Conservation (phyloP, 768 basidiomycete genomes). For the Suillus occidentalis region DNA sequence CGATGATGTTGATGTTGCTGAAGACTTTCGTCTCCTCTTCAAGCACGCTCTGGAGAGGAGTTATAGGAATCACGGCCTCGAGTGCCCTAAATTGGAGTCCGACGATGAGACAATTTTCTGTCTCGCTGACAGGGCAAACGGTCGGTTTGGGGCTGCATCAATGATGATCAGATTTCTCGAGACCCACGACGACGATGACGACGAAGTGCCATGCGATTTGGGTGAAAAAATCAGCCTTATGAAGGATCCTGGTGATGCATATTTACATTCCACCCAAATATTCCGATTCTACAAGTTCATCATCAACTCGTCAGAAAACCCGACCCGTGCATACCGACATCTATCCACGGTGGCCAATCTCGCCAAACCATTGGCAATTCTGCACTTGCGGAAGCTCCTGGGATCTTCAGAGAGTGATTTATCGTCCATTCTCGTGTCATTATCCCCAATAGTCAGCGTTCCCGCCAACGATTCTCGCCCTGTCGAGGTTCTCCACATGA, state of each 20-base stretch:
- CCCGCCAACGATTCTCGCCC: neutral
- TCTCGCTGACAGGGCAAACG: neutral
- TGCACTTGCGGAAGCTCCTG: neutral
- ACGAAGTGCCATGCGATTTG: neutral
- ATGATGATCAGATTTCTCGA: neutral
- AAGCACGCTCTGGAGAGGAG: neutral
- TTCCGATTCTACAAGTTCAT: neutral
- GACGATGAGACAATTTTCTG: neutral
- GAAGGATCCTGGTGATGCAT: neutral
- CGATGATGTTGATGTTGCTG: neutral
- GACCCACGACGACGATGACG: no score
- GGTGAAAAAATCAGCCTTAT: neutral
- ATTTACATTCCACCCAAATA: neutral
- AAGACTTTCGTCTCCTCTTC: neutral
- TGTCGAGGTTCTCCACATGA: neutral
- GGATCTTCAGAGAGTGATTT: neutral
- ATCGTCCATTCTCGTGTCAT: neutral
- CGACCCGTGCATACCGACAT: neutral
- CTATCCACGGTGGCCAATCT: constrained; percentile 3
- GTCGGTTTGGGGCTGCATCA: neutral
- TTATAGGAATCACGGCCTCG: neutral
- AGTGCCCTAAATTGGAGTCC: neutral
- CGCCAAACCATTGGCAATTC: neutral
- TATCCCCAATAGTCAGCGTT: neutral
- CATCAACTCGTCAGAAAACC: neutral